Base-by-base conservation (phyloP, 192 early-diverging fungal genomes). In the Linnemannia zychae region DNA sequence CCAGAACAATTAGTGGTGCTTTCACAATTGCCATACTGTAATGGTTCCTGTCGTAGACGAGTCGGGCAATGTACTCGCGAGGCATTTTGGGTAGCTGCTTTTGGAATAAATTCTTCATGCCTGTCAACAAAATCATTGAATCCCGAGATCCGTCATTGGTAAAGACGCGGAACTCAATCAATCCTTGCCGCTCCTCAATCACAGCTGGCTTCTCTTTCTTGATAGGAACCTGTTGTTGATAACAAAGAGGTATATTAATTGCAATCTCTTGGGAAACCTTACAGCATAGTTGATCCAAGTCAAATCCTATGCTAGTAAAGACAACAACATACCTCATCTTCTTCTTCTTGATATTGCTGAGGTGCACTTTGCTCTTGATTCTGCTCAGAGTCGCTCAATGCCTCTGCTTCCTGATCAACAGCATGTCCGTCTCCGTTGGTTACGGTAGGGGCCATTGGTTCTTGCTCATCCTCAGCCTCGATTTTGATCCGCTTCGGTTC, bases 41-140 rank as follows among this genome's bases (percentile, higher is more conserved):
- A 82, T 99, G 98, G 71, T 96, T 96, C 94, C 93, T 78, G 75
- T 99, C 98, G 82, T 97, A 99, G 0, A 99, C 98, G 22, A 99
- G 91, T 20, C 98, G 91, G 1, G 97, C 96, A 80, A 99, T 99
- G 80, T 99, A 99, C 76, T 99, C 97, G 78, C 96, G 95, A 22
- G 99, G 99, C 99, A 99, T 99, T 74, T 98, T 98, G 28, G 99
- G 99, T 75, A 99, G 88, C 77, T 99, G 98, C 67, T 96, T 96
- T 79, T 98, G 96, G 82, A 99, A 97, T 47, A 99, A 96, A 76
- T 97, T 97, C 87, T 99, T 98, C 69, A 99, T 90, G 37, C 96
- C 96, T 1, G 98, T 98, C 50, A 99, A 83, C 24, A 98, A 85
- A 1, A 96, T 95, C 94, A 99, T 97, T 47, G 91, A 95, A 60